Evolutionary conservation across 495 filamentous ascomycete species (phyloP), one percentile per base, ranked within the genome.

Genomic region (Tuber aestivum): DNA sequence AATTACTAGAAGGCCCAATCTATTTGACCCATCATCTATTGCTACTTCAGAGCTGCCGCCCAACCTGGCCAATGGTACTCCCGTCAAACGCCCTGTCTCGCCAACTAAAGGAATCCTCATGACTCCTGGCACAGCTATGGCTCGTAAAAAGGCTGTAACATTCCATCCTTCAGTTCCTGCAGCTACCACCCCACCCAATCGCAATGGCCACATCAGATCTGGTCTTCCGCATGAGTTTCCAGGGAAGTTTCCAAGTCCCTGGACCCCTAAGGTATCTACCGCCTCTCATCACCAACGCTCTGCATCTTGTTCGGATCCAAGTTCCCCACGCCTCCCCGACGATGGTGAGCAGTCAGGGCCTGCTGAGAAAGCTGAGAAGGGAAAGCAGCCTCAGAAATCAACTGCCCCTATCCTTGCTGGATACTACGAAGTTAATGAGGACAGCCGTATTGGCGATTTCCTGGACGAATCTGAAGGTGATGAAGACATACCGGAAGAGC

Each of bases 91-190:
- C 8, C 76, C 87, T 70, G 82, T 84, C 20, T 92, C 91, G n/a
- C 90, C 91, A 1, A 88, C 90, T 5, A 92, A 92, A 82, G 90
- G 91, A 72, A 99, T 99, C 71, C 88, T 99, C 10, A 85, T 97
- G 74, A 97, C 96, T 0, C 96, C 96, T 2, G 94, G 95, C 0
- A 94, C 93, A 3, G 92, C 87, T 18, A 88, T 90, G 72, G 89
- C 91, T 72, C 89, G 92, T 65, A 97, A 98, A 82, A 95, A 83
- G 44, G 81, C 93, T 8, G 95, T 99, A 32, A 94, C 95, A 0
- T 99, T 98, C 83, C 86, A 83, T 72, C 73, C 76, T n/a, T 75
- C 82, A 21, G 81, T 84, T 76, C 79, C 73, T 10, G 73, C 83
- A 69, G 75, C 70, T 81, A 77, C 84, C 82, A 56, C 84, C 27